These are phyloP conservation scores for Narthecium ossifragum DNA, from an alignment of 106 monocot genomes.

Conservation along the genomic window DNA sequence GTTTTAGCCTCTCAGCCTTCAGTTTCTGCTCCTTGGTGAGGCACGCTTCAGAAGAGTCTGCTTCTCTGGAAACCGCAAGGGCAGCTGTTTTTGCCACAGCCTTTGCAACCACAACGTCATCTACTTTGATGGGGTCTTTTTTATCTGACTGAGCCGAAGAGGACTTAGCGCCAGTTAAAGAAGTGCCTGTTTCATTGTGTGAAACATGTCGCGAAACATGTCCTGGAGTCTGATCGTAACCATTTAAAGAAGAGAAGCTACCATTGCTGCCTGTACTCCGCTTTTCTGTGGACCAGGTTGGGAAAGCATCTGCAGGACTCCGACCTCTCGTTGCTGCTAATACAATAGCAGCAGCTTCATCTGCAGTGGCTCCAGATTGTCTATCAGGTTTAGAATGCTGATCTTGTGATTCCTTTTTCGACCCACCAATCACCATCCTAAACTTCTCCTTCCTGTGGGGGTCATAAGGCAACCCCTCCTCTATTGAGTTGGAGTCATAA, in stretches of 20 bases:
- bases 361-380: constrained; percentile 40
- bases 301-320: constrained; percentile 32
- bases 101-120: constrained; percentile 49
- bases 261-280: constrained; percentile 12
- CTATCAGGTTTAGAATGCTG: constrained; percentile 13
- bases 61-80: constrained; percentile 54
- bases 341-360: constrained; percentile 83
- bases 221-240: too few relatives aligned
- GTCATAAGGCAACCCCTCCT: constrained; percentile 28
- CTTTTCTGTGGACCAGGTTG: constrained; percentile 1
- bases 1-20: constrained; percentile 85
- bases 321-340: constrained; percentile 65
- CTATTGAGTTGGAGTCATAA: constrained; percentile 9
- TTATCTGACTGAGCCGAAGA: constrained; percentile 5
- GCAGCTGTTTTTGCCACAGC: constrained; percentile 71
- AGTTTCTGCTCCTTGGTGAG: constrained; percentile 78
- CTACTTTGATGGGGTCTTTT: constrained; percentile 1
- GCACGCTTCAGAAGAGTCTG: constrained; percentile 62
- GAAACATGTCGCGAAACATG: constrained; percentile 8
- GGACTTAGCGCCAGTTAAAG: background rate
- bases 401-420: constrained; percentile 44
- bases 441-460: constrained; percentile 58
- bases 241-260: constrained; percentile 23
- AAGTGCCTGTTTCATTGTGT: constrained; percentile 8
- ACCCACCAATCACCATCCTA: constrained; percentile 60